phyloP scores from a whole-genome alignment of 768 basidiomycete genomes.

The Scleroderma citrinum region DNA sequence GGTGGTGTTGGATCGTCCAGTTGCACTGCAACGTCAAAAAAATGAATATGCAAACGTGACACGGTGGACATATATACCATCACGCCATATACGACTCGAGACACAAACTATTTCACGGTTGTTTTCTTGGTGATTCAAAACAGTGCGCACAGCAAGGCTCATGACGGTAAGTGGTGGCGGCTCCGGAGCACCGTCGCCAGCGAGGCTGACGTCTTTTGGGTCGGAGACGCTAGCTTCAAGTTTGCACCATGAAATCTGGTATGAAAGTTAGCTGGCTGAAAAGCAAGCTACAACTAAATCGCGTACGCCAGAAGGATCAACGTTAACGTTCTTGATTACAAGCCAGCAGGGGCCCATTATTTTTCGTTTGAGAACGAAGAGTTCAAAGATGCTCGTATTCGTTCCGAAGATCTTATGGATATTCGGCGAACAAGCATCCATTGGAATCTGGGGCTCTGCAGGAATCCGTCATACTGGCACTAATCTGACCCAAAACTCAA shows the following conservation, averaged over 20 bases:
- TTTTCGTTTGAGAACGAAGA: constrained; percentile 89
- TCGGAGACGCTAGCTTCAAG: constrained; percentile 78
- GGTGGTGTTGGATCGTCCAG: constrained; percentile 92
- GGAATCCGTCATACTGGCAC: neutral
- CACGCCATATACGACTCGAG: constrained; percentile 78
- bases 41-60: neutral
- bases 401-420: constrained; percentile 88
- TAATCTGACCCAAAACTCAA: neutral
- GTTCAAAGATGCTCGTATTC: constrained; percentile 87
- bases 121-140: constrained; percentile 92
- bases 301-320: constrained; percentile 73
- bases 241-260: constrained; percentile 96
- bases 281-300: neutral
- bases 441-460: constrained; percentile 48
- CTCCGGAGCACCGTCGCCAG: constrained; percentile 70
- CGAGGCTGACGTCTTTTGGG: constrained; percentile 85
- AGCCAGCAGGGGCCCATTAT: constrained; percentile 99
- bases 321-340: constrained; percentile 65
- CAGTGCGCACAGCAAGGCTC: constrained; percentile 82
- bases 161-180: constrained; percentile 86
- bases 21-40: constrained; percentile 45
- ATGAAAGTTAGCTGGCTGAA: neutral
- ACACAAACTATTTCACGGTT: constrained; percentile 90
- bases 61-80: constrained; percentile 35
- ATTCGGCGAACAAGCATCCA: constrained; percentile 70